Evolutionary conservation across 2,329 filamentous ascomycete genomes (phyloP), one percentile per base, ranked within the genome.

Genomic region (Cordyceps tenuipes): DNA sequence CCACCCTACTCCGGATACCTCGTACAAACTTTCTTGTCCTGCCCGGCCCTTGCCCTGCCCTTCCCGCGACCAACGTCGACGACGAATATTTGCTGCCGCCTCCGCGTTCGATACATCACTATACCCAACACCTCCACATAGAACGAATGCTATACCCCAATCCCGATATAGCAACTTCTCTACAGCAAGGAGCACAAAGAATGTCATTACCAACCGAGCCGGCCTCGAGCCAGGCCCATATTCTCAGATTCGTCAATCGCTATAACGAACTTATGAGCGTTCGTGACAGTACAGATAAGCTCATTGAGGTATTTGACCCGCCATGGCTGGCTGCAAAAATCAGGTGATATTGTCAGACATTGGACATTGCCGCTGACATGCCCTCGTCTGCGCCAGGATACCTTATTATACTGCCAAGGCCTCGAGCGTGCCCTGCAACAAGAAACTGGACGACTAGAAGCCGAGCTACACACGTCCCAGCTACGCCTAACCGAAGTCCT

Each of bases 401-500:
- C 82, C 34, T 68, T 81, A 61, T 64, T 75, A 49, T 78, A 80
- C 63, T 70, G 70, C 63, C 73, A 82, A 61, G 65, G 66, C 15
- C 61, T 80, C 53, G 79, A 84, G 66, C 71, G 68, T 19, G 66
- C 61, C 6, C 67, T 81, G 4, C 72, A 71, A 23, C 66, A 72
- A 41, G 78, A 84, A 65, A 82, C 79, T 62, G 63, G 65, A 1
- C 66, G 65, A 9, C 71, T 84, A 5, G 65, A 62, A 49, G 69
- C 73, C 43, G 70, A 78, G 61, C 67, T 83, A 12, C 70, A 68
- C 48, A 72, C 80, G 63, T 68, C 72, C 39, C 72, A 76, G 56
- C 74, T 83, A 62, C 81, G 85, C 64, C 73, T 84, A 15, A 72
- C 74, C 8, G 75, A 80, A 67, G 75, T 80, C n/a, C 75, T 70